Percentiles rank a stretch among this genome's conserved stretches.
These are phyloP conservation scores for Boletus edulis DNA, from an alignment of 768 basidiomycete genomes.

Conservation along the genomic window DNA sequence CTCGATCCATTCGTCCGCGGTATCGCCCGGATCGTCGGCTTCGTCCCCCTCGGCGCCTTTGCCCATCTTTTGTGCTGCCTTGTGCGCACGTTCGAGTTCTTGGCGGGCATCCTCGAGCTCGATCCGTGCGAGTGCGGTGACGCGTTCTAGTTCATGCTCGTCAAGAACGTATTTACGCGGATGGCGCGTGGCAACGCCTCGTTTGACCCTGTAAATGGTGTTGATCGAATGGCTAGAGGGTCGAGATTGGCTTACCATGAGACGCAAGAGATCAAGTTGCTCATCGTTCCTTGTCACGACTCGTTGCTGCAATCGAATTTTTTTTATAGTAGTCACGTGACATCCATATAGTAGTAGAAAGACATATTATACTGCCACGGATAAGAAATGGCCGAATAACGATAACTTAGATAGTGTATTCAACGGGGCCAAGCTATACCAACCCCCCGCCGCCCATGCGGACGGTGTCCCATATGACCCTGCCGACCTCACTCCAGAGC, in stretches of 20 bases:
- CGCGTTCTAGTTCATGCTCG: conserved; percentile 84
- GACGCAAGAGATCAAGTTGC: conserved; percentile 70
- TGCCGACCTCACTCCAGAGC: conserved; percentile 52
- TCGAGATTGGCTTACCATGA: conserved; percentile 43
- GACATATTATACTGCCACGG: not conserved
- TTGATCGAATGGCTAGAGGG: not conserved
- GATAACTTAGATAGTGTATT: conserved; percentile 12
- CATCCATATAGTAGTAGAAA: not conserved
- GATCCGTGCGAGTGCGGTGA: conserved; percentile 82
- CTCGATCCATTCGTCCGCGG: conserved; percentile 77
- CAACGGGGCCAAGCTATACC: conserved; percentile 38
- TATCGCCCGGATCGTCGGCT: conserved; percentile 53
- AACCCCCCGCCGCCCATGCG: conserved; percentile 77
- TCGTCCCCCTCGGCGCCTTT: conserved; percentile 64
- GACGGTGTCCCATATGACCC: conserved; percentile 62
- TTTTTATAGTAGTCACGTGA: conserved; percentile 18
- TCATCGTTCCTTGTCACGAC: conserved; percentile 42
- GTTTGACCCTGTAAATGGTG: conserved; percentile 56
- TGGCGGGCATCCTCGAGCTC: conserved; percentile 87
- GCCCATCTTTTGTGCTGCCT: conserved; percentile 71
- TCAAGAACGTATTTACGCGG: conserved; percentile 90
- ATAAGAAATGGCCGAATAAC: conserved; percentile 1
- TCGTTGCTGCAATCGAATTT: conserved; percentile 1
- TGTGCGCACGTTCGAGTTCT: conserved; percentile 80
- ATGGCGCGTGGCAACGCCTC: conserved; percentile 70